These are phyloP conservation scores for Lipomyces sp. DNA, from an alignment of 805 yeast species.

Conservation along the genomic window DNA sequence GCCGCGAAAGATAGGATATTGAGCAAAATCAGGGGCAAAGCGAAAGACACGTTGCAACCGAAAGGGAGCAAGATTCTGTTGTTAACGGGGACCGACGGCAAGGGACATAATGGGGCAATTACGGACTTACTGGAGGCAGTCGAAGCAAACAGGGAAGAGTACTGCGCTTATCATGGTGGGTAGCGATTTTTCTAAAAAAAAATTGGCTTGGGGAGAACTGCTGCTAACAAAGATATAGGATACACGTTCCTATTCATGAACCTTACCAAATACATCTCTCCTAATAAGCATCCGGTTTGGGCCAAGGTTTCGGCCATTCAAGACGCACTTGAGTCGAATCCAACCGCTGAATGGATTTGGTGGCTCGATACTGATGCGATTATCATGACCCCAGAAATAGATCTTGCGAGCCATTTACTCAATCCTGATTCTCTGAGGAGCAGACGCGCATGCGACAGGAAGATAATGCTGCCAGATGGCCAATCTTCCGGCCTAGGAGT, in stretches of 20 bases:
- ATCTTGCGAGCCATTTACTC: conserved; percentile 42
- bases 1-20: background rate
- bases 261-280: conserved; percentile 35
- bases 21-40: background rate
- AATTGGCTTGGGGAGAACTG: background rate
- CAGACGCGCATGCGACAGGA: conserved; percentile 36
- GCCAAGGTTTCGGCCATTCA: conserved; percentile 46
- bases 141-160: conserved; percentile 41
- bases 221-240: conserved; percentile 8
- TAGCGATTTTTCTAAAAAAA: background rate
- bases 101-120: conserved; percentile 23
- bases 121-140: conserved; percentile 16
- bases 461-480: conserved; percentile 28
- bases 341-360: conserved; percentile 49
- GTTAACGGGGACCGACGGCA: conserved; percentile 36
- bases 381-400: conserved; percentile 44
- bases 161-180: conserved; percentile 39
- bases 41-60: conserved; percentile 19
- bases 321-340: conserved; percentile 43
- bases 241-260: conserved; percentile 43
- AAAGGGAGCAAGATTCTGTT: conserved; percentile 30
- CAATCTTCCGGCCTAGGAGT: conserved; percentile 19
- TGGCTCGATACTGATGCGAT: conserved; percentile 48
- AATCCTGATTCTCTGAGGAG: conserved; percentile 40
- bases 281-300: conserved; percentile 40